Evolutionary conservation across 73 alveolate genomes (phyloP), one percentile per base, ranked within the genome.

Genomic region (Paramecium biaurelia): DNA sequence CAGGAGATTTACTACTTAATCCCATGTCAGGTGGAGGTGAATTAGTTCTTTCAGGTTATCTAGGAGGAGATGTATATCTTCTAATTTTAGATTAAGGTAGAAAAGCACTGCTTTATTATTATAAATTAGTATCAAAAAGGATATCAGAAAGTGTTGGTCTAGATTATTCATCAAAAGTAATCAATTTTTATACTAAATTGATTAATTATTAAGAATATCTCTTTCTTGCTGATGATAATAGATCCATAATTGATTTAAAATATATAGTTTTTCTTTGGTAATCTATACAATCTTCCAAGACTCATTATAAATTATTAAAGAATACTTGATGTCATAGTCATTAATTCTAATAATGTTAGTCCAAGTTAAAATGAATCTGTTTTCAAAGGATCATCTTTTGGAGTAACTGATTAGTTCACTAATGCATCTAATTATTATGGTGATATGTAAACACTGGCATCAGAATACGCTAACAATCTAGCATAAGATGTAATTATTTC

Each of bases 321-420:
- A 23, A 63, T 63, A 63, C 84, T 24, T 63, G 84, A 63, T 63
- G 84, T 63, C 84, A 63, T 63, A 23, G 84, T 74, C 87, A 74
- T 74, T 41, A 74, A 37, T 74, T 74, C 87, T 11, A 74, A 41
- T 74, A 74, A 37, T 5, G 59, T 37, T 4, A 74, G 58, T 15
- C 87, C 87, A 0, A 74, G 21, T 37, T 74, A 20, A 41, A 74
- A 74, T 20, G 87, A 74, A 37, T 74, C 87, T 3, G 87, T 37
- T 35, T 74, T 74, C 1, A 35, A 18, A 12, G 87, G 87, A 41
- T 74, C 67, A 37, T 41, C 87, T 34, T 74, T 3, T 18, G 57
- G 67, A 4, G 67, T 34, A 0, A 74, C 59, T 28, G 84, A 63
- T 63, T 74, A 23, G 2, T 74, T 34, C 18, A 23, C 35, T n/a